These are phyloP conservation scores for Pythium myriotylum DNA, from an alignment of 352 stramenopile species.

Conservation along the genomic window DNA sequence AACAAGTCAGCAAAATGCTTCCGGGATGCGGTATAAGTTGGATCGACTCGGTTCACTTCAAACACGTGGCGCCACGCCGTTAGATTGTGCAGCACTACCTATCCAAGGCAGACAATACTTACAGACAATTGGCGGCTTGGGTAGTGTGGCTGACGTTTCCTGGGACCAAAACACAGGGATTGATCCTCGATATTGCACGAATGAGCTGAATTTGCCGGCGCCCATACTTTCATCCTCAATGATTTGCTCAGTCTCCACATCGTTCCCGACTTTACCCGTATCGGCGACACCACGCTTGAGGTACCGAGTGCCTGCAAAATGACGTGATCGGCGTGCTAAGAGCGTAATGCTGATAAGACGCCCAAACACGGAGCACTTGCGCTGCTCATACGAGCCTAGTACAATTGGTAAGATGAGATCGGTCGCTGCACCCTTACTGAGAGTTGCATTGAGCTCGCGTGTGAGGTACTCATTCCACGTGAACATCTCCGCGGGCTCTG, in stretches of 20 bases:
- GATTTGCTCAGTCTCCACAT: constrained; percentile 99
- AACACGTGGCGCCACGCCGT: background rate
- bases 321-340: constrained; percentile 94
- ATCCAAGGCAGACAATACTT: constrained; percentile 14
- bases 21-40: constrained; percentile 95
- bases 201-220: constrained; percentile 94
- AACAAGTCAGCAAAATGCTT: constrained; percentile 95
- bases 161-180: constrained; percentile 99
- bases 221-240: constrained; percentile 90
- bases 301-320: constrained; percentile 99
- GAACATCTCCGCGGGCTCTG: constrained; percentile 93
- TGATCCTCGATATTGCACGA: constrained; percentile 97
- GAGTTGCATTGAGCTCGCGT: constrained; percentile 86
- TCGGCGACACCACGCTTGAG: constrained; percentile 97
- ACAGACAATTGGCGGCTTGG: constrained; percentile 97
- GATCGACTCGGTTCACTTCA: constrained; percentile 95
- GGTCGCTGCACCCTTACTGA: constrained; percentile 83
- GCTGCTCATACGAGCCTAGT: constrained; percentile 96
- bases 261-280: constrained; percentile 98
- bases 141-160: constrained; percentile 96
- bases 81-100: constrained; percentile 1
- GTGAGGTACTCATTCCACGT: constrained; percentile 98
- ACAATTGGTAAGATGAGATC: constrained; percentile 91
- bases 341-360: constrained; percentile 95
- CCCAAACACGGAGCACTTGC: constrained; percentile 96